These are phyloP conservation scores for Penstemon davidsonii DNA, from an alignment of 257 asterid species.

Conservation along the genomic window DNA sequence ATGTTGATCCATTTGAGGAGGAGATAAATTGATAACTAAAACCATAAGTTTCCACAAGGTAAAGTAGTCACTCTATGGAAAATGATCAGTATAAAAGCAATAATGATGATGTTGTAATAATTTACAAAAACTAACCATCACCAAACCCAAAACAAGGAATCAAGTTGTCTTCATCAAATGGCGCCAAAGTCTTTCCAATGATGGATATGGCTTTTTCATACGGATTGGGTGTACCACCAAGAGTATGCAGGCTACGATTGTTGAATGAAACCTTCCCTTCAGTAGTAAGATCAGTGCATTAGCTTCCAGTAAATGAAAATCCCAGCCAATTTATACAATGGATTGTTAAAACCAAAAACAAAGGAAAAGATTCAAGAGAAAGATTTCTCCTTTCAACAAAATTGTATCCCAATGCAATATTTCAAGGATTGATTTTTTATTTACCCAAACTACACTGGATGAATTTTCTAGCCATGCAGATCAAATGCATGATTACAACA, in stretches of 20 bases:
- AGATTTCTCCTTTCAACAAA: background rate
- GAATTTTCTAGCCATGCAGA: background rate
- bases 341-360: background rate
- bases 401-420: conserved; percentile 1
- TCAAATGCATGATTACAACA: background rate
- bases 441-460: background rate
- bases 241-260: conserved; percentile 66
- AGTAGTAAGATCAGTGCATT: conserved; percentile 32
- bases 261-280: conserved; percentile 72
- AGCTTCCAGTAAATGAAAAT: conserved; percentile 27
- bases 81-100: background rate
- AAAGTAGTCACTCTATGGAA: background rate
- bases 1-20: conserved; percentile 20
- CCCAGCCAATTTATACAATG: background rate
- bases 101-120: background rate
- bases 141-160: conserved; percentile 95
- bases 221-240: conserved; percentile 67
- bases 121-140: conserved; percentile 56
- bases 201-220: conserved; percentile 80
- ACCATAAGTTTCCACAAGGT: conserved; percentile 6
- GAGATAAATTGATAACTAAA: background rate
- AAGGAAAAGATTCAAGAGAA: background rate
- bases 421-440: background rate
- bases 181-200: conserved; percentile 81
- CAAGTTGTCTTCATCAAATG: conserved; percentile 80